Evolutionary conservation across 2,329 filamentous ascomycete species (phyloP).

Genomic region (Pyricularia pennisetigena): DNA sequence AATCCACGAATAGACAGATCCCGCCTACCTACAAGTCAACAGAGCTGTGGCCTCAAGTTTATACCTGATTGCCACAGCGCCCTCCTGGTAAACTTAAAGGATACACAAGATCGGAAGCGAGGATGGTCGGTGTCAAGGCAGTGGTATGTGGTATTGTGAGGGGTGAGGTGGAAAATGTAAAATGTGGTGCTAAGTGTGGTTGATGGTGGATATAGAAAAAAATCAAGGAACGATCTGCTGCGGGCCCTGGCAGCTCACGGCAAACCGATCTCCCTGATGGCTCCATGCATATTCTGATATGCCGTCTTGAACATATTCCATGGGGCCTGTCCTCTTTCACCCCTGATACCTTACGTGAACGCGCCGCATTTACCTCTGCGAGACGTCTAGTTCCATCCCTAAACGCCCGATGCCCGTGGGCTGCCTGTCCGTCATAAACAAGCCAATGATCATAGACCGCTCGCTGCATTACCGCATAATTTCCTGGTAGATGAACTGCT

Average conservation of each 20-base stretch:
- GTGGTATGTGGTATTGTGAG: neutral
- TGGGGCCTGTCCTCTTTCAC: neutral
- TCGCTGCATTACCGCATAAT: constrained; percentile 58
- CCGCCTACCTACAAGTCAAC: neutral
- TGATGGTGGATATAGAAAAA: neutral
- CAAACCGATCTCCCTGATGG: neutral
- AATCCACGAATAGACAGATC: neutral
- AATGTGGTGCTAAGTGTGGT: neutral
- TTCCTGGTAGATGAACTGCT: constrained; percentile 95
- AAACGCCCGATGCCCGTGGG: neutral
- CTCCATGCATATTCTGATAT: neutral
- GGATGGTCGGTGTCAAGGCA: neutral
- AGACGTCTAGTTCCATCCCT: neutral
- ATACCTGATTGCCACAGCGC: neutral
- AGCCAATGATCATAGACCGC: neutral
- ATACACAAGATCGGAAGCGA: neutral
- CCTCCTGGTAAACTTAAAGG: neutral
- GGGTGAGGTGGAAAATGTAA: neutral
- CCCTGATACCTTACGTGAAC: neutral
- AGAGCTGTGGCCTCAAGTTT: neutral
- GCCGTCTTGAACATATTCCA: neutral
- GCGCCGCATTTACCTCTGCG: neutral
- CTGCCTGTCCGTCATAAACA: neutral
- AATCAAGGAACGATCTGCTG: neutral
- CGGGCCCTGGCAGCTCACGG: neutral